Conservation (phyloP, 805 yeast genomes). For the Teunomyces barrocoloradensis region DNA sequence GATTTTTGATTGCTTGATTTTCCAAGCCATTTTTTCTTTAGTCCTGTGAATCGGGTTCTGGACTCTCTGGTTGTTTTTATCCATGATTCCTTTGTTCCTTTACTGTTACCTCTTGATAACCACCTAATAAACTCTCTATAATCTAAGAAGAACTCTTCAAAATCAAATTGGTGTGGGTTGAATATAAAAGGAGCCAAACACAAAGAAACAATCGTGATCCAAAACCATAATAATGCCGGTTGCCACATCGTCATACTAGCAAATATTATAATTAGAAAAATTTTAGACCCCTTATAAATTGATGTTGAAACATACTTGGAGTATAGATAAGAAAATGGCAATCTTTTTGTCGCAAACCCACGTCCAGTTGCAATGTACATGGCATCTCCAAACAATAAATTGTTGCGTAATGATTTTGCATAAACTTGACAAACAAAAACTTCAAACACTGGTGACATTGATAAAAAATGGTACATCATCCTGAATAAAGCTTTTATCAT, state of each 20-base stretch:
- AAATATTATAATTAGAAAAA: constrained; percentile 68
- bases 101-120: constrained; percentile 77
- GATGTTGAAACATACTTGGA: constrained; percentile 75
- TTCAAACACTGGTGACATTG: constrained; percentile 88
- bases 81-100: constrained; percentile 75
- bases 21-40: constrained; percentile 11
- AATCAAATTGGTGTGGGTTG: constrained; percentile 53
- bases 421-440: constrained; percentile 94
- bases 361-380: constrained; percentile 89
- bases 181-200: constrained; percentile 51
- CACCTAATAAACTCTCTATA: constrained; percentile 57
- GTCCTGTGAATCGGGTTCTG: constrained; percentile 26
- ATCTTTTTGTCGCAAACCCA: constrained; percentile 85
- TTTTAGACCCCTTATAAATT: constrained; percentile 72
- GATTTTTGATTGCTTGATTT: not conserved
- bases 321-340: constrained; percentile 68
- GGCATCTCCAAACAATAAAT: constrained; percentile 89
- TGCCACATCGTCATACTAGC: constrained; percentile 82
- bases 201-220: constrained; percentile 47
- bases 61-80: constrained; percentile 49
- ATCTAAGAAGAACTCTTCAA: constrained; percentile 47
- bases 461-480: constrained; percentile 69
- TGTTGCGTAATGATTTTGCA: constrained; percentile 70
- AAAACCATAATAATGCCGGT: constrained; percentile 61
- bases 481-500: constrained; percentile 68